These are phyloP conservation scores for Podaxis sp. DNA, from an alignment of 768 basidiomycete genomes.

Conservation along the genomic window DNA sequence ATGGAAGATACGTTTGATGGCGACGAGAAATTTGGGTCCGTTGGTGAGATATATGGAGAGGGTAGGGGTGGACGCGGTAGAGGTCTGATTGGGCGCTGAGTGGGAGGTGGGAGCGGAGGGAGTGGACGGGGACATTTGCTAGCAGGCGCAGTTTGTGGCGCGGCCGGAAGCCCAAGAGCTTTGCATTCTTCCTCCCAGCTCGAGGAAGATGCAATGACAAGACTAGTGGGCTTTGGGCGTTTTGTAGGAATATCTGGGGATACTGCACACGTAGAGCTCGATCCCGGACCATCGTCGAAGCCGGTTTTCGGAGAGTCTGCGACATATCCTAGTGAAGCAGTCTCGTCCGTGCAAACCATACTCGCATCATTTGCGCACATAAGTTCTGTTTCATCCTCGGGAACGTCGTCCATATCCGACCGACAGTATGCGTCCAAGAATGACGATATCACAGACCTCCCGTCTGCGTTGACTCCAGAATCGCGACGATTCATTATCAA, in stretches of 20 bases:
- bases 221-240: conserved; percentile 3
- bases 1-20: neutral
- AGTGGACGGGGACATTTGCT: neutral
- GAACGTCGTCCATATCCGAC: neutral
- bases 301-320: neutral
- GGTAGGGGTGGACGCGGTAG: conserved; percentile 3
- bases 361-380: neutral
- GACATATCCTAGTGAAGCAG: neutral
- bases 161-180: neutral
- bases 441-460: conserved; percentile 9
- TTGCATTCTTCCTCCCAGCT: neutral
- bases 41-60: conserved; percentile 2
- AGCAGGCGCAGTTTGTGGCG: conserved; percentile 6
- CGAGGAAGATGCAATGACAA: neutral
- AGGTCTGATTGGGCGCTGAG: conserved; percentile 7
- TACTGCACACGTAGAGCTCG: neutral
- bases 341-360: neutral
- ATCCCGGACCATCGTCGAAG: neutral
- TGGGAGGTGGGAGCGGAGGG: neutral
- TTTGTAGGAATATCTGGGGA: neutral
- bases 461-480: neutral
- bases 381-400: neutral
- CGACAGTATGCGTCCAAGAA: conserved; percentile 8
- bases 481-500: neutral
- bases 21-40: neutral